phyloP scores from a whole-genome alignment of 805 yeast genomes.

The Suhomyces vadensis region DNA sequence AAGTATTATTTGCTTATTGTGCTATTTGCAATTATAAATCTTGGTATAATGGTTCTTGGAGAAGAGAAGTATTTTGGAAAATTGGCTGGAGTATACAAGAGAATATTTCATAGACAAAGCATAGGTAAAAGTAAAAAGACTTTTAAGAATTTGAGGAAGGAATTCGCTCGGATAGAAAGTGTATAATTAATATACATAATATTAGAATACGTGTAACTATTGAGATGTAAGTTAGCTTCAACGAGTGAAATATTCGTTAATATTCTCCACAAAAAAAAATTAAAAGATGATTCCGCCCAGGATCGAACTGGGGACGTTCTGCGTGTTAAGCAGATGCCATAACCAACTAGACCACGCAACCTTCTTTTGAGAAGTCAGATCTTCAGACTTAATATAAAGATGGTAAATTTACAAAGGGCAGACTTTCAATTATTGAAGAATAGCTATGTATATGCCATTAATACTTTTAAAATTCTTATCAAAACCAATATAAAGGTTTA shows the following conservation, averaged over 20 bases:
- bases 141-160: constrained; percentile 24
- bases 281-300: constrained; percentile 89
- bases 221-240: background rate
- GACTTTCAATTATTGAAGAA: too few relatives aligned
- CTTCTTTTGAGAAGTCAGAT: background rate
- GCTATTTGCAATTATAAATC: constrained; percentile 49
- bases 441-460: too few relatives aligned
- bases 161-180: constrained; percentile 9
- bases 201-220: too few relatives aligned
- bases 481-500: too few relatives aligned
- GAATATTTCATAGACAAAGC: constrained; percentile 24
- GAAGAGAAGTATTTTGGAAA: constrained; percentile 45
- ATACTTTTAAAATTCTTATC: too few relatives aligned
- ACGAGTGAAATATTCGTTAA: background rate
- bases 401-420: too few relatives aligned
- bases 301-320: constrained; percentile 99
- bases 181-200: constrained; percentile 11
- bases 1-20: constrained; percentile 55
- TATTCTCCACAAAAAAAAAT: background rate
- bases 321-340: constrained; percentile 99
- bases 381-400: too few relatives aligned
- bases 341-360: constrained; percentile 95
- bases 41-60: constrained; percentile 46
- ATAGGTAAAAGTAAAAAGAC: constrained; percentile 35
- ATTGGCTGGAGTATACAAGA: constrained; percentile 42